Percentiles rank a stretch among this genome's conserved stretches.
These are phyloP conservation scores for Jaltomata sinuosa DNA, from an alignment of 257 asterid genomes.

Conservation along the genomic window DNA sequence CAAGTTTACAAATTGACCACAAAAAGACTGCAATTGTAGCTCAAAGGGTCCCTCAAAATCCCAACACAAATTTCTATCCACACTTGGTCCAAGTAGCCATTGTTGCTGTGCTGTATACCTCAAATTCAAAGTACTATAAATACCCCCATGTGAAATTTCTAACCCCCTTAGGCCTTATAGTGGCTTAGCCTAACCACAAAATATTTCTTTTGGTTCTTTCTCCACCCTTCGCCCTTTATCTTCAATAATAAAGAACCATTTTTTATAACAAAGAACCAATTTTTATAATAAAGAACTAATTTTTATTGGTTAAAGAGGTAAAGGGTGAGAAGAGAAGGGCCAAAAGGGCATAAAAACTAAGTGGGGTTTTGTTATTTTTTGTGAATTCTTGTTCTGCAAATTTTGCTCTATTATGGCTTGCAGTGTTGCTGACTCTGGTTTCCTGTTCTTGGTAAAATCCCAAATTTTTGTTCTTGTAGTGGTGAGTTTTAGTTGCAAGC, in stretches of 20 bases:
- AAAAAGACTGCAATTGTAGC: not conserved
- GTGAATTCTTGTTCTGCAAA: not conserved
- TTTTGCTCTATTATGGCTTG: conserved; percentile 42
- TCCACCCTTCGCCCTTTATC: not conserved
- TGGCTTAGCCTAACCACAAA: not conserved
- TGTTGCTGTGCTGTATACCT: not conserved
- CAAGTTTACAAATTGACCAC: not conserved
- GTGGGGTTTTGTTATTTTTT: not conserved
- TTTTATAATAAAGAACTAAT: not conserved
- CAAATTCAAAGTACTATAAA: not conserved
- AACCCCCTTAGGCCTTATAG: not conserved
- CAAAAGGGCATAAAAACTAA: not conserved
- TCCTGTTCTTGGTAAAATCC: conserved; percentile 48
- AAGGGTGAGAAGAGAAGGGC: not conserved
- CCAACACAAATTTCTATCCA: conserved; percentile 1
- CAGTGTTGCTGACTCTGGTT: conserved; percentile 47
- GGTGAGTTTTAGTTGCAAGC: not conserved
- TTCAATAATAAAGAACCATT: not conserved
- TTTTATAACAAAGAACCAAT: not conserved
- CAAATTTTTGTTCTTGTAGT: not conserved
- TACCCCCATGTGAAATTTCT: not conserved
- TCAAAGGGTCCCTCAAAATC: not conserved
- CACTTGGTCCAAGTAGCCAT: not conserved
- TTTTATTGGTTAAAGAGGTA: not conserved
- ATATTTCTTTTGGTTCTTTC: not conserved